Conservation (phyloP, 495 filamentous ascomycete genomes). For the Lasiosphaeria hispida region DNA sequence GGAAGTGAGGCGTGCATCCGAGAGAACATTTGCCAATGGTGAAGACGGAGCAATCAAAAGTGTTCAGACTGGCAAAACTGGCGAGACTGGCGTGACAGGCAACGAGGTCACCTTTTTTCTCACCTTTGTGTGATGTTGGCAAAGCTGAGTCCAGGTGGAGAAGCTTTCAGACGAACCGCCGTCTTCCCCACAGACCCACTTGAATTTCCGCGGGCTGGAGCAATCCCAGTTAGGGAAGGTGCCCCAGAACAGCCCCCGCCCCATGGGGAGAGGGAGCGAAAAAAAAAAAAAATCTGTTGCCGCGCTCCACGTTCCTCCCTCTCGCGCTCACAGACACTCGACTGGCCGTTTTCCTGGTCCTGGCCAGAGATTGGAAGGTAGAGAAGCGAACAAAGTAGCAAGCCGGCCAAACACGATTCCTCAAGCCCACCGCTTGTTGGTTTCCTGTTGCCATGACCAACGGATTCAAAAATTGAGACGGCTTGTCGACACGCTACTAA, state of each 20-base stretch:
- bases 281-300: slow-evolving; percentile 10
- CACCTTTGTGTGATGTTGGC: slow-evolving; percentile 13
- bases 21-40: not conserved
- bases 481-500: slow-evolving; percentile 1
- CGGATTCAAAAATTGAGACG: slow-evolving; percentile 8
- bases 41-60: not conserved
- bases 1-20: slow-evolving; percentile 11
- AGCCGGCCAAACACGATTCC: not conserved
- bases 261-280: slow-evolving; percentile 6
- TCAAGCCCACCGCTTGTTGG: not conserved
- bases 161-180: slow-evolving; percentile 10
- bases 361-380: not conserved
- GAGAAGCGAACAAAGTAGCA: slow-evolving; percentile 7
- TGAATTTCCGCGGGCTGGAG: not conserved
- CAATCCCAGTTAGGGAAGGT: slow-evolving; percentile 3
- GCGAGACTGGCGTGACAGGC: slow-evolving; percentile 7
- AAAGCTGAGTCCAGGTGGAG: not conserved
- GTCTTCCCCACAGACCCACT: slow-evolving; percentile 13
- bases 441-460: slow-evolving; percentile 5
- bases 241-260: not conserved
- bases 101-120: not conserved
- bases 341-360: too few relatives aligned
- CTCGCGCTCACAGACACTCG: slow-evolving; percentile 1
- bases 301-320: slow-evolving; percentile 5
- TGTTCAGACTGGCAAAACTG: not conserved